phyloP scores from a whole-genome alignment of 768 basidiomycete genomes.

The Suillus discolor region DNA sequence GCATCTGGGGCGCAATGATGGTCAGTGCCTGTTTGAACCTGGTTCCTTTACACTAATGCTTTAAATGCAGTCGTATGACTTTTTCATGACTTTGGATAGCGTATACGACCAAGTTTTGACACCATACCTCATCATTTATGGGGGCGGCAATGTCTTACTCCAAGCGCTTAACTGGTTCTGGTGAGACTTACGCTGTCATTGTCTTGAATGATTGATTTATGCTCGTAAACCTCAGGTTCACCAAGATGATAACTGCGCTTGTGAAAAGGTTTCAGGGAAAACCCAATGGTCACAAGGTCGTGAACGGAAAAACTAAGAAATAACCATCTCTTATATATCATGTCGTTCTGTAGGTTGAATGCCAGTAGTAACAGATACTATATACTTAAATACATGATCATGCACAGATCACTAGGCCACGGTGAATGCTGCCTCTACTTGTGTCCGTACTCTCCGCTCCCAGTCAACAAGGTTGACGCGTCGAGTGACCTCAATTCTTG shows the following conservation, averaged over 20 bases:
- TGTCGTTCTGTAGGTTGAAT: neutral
- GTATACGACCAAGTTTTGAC: constrained; percentile 58
- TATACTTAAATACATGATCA: neutral
- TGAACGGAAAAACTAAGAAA: constrained; percentile 22
- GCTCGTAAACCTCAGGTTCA: constrained; percentile 52
- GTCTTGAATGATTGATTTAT: constrained; percentile 3
- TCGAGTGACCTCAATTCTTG: constrained; percentile 67
- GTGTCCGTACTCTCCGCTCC: constrained; percentile 68
- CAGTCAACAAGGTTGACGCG: constrained; percentile 80
- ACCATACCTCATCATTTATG: constrained; percentile 52
- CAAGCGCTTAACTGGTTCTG: constrained; percentile 80
- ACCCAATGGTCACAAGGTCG: constrained; percentile 16
- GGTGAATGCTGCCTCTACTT: constrained; percentile 57
- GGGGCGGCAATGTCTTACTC: constrained; percentile 62
- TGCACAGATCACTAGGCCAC: neutral
- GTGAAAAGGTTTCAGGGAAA: constrained; percentile 56
- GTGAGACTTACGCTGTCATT: constrained; percentile 41
- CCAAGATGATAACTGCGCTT: constrained; percentile 70
- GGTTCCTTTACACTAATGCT: neutral
- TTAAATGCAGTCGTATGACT: constrained; percentile 58
- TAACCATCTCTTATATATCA: neutral
- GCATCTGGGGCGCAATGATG: constrained; percentile 67
- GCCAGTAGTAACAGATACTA: neutral
- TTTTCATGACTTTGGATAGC: constrained; percentile 59
- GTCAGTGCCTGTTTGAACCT: constrained; percentile 22